Evolutionary conservation across 208 protist species (phyloP), one percentile per base, ranked within the genome.

Genomic region (Trypanosoma brucei): DNA sequence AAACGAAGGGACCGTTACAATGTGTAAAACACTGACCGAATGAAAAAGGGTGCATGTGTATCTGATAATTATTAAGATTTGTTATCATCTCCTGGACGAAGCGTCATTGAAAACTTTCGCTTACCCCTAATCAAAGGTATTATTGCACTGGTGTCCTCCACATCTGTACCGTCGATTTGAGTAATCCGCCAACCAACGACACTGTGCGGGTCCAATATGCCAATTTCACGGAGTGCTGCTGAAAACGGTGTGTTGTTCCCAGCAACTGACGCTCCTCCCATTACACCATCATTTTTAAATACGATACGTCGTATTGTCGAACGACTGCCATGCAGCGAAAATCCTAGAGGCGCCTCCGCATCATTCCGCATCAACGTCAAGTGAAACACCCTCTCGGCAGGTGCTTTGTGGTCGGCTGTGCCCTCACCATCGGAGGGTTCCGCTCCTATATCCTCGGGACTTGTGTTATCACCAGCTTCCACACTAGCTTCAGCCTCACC

Each of bases 121-220:
- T 78, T 64, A 33, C 57, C 71, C 11, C 59, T 59, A 22, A 84
- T 62, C 55, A 78, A 68, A 36, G 52, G 33, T 22, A 71, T 74
- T 33, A 86, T 68, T 5, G 65, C 69, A 51, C 56, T 75, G 9
- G 72, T 75, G 30, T 37, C 66, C 31, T 46, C 3, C 33, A 86
- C 79, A 45, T 42, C 37, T 0, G 54, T 62, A 11, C 65, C 76
- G 45, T 82, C 67, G 34, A 86, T 70, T 0, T 46, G 42, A 39
- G 59, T 30, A 3, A 86, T 55, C 42, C 67, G 65, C 55, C 58
- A 72, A 2, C 79, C 79, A 31, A 84, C 59, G 14, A 81, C 39
- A 33, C 38, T 67, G 8, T 62, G 31, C 3, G 68, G 68, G 44
- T 70, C 58, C 8, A 22, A 2, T 14, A 75, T 46, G 5, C 61